A percentile compares a stretch with the other conserved stretches of the same genome.
These are phyloP conservation scores for Phytopythium montanum DNA, from an alignment of 352 stramenopile genomes.

Conservation along the genomic window DNA sequence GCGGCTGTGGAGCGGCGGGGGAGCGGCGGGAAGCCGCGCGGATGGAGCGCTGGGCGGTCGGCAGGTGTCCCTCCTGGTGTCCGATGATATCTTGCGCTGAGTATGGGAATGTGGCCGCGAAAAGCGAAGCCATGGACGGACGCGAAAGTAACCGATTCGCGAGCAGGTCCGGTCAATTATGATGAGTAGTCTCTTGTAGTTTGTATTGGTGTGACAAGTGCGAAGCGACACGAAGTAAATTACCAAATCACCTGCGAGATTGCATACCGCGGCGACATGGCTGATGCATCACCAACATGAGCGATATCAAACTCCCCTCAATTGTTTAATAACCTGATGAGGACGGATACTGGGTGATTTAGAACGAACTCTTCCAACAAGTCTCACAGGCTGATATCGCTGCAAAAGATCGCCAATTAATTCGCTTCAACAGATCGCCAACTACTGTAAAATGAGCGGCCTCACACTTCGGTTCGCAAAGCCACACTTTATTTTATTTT, in stretches of 20 bases:
- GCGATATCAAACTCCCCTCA: too few relatives aligned
- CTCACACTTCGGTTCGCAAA: too few relatives aligned
- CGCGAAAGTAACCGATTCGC: not conserved
- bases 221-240: not conserved
- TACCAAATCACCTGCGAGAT: not conserved
- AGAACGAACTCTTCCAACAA: not conserved
- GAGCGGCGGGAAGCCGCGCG: too few relatives aligned
- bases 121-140: not conserved
- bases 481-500: too few relatives aligned
- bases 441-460: too few relatives aligned
- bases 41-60: too few relatives aligned
- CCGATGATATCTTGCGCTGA: not conserved
- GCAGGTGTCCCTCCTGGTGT: too few relatives aligned
- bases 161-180: constrained; percentile 5
- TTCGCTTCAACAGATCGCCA: too few relatives aligned
- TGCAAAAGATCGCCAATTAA: too few relatives aligned
- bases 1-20: too few relatives aligned
- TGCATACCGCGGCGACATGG: not conserved
- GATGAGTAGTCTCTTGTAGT: not conserved
- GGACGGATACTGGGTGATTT: not conserved
- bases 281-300: not conserved
- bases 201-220: not conserved
- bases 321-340: not conserved
- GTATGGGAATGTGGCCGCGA: not conserved
- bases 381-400: not conserved